Percentiles rank a stretch among this genome's conserved stretches.
Evolutionary conservation across 2,329 filamentous ascomycete genomes (phyloP).

Genomic region (Fusarium coffeatum): DNA sequence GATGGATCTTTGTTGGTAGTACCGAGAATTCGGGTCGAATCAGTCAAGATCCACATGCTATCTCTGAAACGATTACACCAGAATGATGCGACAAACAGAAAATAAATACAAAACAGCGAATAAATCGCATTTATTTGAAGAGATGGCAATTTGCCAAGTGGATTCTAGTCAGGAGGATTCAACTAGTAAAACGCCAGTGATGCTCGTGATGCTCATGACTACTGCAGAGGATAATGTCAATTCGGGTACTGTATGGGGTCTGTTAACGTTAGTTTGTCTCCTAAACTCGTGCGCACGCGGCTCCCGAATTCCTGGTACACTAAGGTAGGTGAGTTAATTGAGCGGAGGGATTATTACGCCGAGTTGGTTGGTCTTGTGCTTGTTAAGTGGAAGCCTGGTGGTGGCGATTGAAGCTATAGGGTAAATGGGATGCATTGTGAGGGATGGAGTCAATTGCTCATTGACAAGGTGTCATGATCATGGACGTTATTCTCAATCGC

Average conservation of each 20-base stretch:
- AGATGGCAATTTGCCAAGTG: background rate
- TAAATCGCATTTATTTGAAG: background rate
- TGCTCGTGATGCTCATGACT: background rate
- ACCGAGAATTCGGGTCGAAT: background rate
- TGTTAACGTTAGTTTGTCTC: background rate
- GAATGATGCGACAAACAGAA: background rate
- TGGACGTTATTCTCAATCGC: too few species aligned
- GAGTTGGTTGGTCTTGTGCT: background rate
- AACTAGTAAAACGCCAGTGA: background rate
- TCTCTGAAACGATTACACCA: background rate
- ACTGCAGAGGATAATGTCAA: too few species aligned
- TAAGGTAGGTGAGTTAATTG: background rate
- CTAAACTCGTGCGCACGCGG: too few species aligned
- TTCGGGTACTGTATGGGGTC: background rate
- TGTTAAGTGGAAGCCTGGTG: background rate
- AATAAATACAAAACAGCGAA: background rate
- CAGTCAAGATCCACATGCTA: background rate
- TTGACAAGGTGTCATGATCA: too few species aligned
- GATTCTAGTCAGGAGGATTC: fast-evolving
- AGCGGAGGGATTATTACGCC: background rate
- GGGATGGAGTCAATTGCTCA: background rate
- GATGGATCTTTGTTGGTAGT: background rate
- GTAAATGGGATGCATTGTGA: background rate
- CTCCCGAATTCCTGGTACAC: background rate
- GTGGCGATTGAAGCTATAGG: background rate